Evolutionary conservation across 495 filamentous ascomycete genomes (phyloP).

Genomic region (Podospora pseudopauciseta): DNA sequence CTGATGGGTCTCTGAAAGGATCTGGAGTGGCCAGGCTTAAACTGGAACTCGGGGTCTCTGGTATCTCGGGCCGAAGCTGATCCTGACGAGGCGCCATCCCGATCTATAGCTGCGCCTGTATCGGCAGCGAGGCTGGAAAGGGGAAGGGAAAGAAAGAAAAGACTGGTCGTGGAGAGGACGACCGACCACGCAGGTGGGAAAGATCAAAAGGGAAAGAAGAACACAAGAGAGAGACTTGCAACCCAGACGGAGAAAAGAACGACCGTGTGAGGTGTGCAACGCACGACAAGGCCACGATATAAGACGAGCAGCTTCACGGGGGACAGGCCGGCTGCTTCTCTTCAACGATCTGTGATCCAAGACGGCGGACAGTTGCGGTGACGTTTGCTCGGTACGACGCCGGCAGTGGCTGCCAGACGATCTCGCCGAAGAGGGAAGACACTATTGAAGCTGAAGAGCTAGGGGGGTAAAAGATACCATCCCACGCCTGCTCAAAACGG

Average conservation of each 20-base stretch:
- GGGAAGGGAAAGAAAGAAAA: neutral
- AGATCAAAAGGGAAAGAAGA: neutral
- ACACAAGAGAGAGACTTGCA: constrained; percentile 2
- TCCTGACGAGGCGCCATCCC: constrained; percentile 6
- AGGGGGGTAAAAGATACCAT: neutral
- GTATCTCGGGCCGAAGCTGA: constrained; percentile 8
- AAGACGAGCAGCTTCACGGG: neutral
- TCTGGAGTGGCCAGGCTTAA: constrained; percentile 13
- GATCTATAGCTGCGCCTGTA: neutral
- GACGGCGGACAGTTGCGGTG: constrained; percentile 2
- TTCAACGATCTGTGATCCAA: neutral
- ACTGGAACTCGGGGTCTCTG: constrained; percentile 9
- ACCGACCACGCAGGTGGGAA: neutral
- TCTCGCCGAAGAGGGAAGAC: constrained; percentile 1
- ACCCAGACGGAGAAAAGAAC: constrained; percentile 1
- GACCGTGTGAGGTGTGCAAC: constrained; percentile 1
- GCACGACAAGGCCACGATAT: neutral
- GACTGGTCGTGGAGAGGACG: neutral
- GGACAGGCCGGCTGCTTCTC: neutral
- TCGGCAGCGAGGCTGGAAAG: neutral
- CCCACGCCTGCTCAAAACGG: constrained; percentile 2
- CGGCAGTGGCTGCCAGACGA: constrained; percentile 13
- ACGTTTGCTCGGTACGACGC: constrained; percentile 10
- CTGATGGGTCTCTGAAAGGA: constrained; percentile 30
- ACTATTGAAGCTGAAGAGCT: constrained; percentile 7